Base-by-base conservation (phyloP, 225 moss, liverwort and hornwort species). In the Lunularia cruciata region DNA sequence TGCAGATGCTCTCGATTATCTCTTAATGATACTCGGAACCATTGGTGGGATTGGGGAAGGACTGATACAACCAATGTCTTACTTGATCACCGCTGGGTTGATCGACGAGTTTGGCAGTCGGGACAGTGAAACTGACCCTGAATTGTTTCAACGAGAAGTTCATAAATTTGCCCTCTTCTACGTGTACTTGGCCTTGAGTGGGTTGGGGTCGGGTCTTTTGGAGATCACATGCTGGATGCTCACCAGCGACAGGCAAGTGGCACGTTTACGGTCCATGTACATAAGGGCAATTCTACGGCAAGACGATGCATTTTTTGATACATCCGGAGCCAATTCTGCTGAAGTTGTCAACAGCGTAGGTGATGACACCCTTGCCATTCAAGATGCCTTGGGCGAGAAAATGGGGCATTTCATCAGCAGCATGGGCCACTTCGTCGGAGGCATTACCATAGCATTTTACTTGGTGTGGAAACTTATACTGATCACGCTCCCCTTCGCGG, bases 321-420 rank as follows among this genome's bases (percentile, higher is more conserved):
- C 79, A 39, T 67, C 74, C 40, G 79, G 87, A 8, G 85, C 83
- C 36, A 82, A 75, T 73, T 75, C 90, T 10, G 72, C 87, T 6
- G 83, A 87, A 60, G 85, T 90, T 12, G 83, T 90, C 47, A 85
- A 84, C 76, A 80, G 77, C 57, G 83, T 87, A 40, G 72, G 87
- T 12, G 79, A 77, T 1, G 90, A 87, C 51, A 80, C 85, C 11
- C 32, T 51, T 5, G 75, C 81, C 19, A 83, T 90, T 20, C 87
- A 90, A 47, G 85, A 84, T 47, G 89, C 87, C 71, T 83, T 90
- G 75, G 87, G 89, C 68, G 89, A 90, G 77, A 90, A 90, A 79
- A 86, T 87, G 61, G 85, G 89, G 34, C 81, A 72, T n/a, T 85
- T 72, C 64, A 68, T 86, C 57, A 71, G 80, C 57, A 75, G 76